phyloP scores from a whole-genome alignment of 495 filamentous ascomycete genomes.

The Aspergillus funiculosus region DNA sequence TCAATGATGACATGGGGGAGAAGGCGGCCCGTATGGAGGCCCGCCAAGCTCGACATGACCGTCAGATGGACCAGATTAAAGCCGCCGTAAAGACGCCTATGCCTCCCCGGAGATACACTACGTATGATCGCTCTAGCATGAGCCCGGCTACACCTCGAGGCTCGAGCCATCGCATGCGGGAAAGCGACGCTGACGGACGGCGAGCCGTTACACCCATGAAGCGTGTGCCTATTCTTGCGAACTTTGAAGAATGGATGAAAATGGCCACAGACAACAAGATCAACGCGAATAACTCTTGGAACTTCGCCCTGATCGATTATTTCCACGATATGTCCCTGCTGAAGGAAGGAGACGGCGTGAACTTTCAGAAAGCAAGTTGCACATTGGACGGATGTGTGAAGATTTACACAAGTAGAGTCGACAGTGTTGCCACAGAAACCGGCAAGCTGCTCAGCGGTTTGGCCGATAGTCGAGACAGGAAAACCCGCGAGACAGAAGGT shows the following conservation, averaged over 20 bases:
- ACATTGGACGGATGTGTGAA: slow-evolving; percentile 98
- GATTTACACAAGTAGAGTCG: slow-evolving; percentile 97
- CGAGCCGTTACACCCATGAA: slow-evolving; percentile 89
- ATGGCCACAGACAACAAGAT: slow-evolving; percentile 99
- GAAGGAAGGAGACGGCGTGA: slow-evolving; percentile 93
- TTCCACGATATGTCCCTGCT: slow-evolving; percentile 99
- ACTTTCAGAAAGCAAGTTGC: slow-evolving; percentile 98
- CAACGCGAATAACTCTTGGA: slow-evolving; percentile 98
- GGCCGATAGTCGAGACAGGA: slow-evolving; percentile 82
- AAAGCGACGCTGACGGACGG: slow-evolving; percentile 58
- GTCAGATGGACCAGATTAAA: slow-evolving; percentile 85
- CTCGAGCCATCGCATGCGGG: slow-evolving; percentile 46
- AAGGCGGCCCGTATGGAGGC: slow-evolving; percentile 85
- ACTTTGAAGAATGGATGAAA: slow-evolving; percentile 99
- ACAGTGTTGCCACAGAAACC: slow-evolving; percentile 96
- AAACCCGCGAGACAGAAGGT: slow-evolving; percentile 59
- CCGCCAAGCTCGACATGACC: slow-evolving; percentile 80
- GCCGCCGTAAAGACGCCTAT: slow-evolving; percentile 80
- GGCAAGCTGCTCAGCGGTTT: slow-evolving; percentile 91
- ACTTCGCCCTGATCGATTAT: slow-evolving; percentile 98
- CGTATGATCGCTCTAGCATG: slow-evolving; percentile 57
- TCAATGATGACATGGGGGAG: slow-evolving; percentile 92
- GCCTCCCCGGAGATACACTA: slow-evolving; percentile 57
- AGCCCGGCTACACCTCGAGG: slow-evolving; percentile 61
- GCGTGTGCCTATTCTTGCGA: slow-evolving; percentile 88